Base-by-base conservation (phyloP, 2,329 filamentous ascomycete genomes). In the Fusarium burgessii region DNA sequence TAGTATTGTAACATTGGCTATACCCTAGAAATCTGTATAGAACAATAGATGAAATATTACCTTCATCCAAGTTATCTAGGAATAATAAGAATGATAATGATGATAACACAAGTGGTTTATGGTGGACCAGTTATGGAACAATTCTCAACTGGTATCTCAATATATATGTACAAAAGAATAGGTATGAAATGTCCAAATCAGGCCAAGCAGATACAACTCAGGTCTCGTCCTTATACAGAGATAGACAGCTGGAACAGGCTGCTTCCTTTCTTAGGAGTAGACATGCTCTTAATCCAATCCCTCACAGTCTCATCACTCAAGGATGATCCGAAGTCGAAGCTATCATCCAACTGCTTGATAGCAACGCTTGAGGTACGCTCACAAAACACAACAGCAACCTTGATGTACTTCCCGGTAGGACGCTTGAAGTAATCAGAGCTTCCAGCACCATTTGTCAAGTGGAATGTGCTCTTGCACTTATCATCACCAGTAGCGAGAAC, bases 351-450 rank as follows among this genome's bases (percentile, higher is more conserved):
- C 45, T 85, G 76, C 81, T 89, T 88, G 78, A 92, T 87, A 69
- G 86, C 84, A 56, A 90, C 85, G 29, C 82, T 82, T 32, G 83
- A 82, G 52, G 82, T 85, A 55, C 80, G 79, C 52, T 84, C 82
- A 72, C 87, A 83, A 76, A 93, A 88, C 58, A 93, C 82, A 43
- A 90, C 85, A 51, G 90, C 91, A 62, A 89, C 85, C 80, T 90
- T 93, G 77, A 92, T 86, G 68, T 83, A 86, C 40, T 79, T 79
- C 50, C 84, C 81, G 27, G 83, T 83, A 6, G 93, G 93, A 33
- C 93, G 89, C 43, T 84, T 81, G 78, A 95, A 92, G 82, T 90
- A 95, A 80, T 94, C 89, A 33, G 88, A 90, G 77, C 90, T 89
- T 56, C 92, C 91, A 36, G 88, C 90, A 32, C 88, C 83, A 52